Conservation (phyloP, 352 stramenopile genomes). For the Globisporangium rhizosaccharum region DNA sequence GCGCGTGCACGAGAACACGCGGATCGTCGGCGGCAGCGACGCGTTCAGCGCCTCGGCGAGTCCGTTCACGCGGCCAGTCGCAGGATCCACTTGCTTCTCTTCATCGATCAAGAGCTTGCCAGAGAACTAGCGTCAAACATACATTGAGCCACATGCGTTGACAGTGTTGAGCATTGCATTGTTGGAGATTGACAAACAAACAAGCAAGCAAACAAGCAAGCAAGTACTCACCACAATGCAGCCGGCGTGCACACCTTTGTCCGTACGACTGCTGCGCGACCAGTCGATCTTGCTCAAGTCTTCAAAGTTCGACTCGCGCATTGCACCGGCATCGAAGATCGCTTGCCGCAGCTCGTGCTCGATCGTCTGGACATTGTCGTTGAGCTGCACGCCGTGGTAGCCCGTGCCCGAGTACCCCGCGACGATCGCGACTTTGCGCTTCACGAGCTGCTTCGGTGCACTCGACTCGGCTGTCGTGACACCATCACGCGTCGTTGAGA, state of each 20-base stretch:
- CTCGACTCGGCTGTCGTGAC: neutral
- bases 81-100: slow-evolving; percentile 49
- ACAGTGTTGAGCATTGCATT: no score
- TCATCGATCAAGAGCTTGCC: slow-evolving; percentile 85
- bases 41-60: slow-evolving; percentile 72
- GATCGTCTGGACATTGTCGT: slow-evolving; percentile 77
- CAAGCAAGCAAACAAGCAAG: neutral
- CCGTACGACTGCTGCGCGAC: slow-evolving; percentile 85
- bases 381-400: slow-evolving; percentile 78
- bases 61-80: slow-evolving; percentile 47
- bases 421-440: slow-evolving; percentile 87
- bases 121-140: slow-evolving; percentile 50
- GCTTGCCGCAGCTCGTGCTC: slow-evolving; percentile 77
- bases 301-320: slow-evolving; percentile 86
- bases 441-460: slow-evolving; percentile 41
- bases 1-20: slow-evolving; percentile 83
- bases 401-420: slow-evolving; percentile 76
- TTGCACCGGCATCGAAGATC: slow-evolving; percentile 74
- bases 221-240: slow-evolving; percentile 76
- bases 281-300: slow-evolving; percentile 88
- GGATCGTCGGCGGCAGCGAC: slow-evolving; percentile 70
- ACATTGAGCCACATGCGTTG: neutral
- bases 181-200: neutral
- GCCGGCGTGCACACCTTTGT: slow-evolving; percentile 89
- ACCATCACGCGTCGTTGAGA: neutral